A percentile compares a stretch with the other conserved stretches of the same genome.
Conservation (phyloP, 1,139 yeast genomes). For the Pichia sp. region DNA sequence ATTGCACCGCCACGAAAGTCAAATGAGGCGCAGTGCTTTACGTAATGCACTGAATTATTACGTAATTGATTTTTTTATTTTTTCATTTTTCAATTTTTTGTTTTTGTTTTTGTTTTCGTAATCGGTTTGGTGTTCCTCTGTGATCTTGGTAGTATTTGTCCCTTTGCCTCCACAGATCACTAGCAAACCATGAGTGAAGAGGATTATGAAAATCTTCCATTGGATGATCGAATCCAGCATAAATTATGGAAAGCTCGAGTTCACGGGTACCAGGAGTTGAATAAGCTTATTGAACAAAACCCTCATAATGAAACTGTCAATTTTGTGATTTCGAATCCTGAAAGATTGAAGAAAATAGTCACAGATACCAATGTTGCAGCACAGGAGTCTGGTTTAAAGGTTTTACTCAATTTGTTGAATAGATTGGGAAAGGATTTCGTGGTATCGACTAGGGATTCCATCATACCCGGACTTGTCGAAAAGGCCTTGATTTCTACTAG, state of each 20-base stretch:
- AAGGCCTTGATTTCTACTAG: conserved; percentile 74
- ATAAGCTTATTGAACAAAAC: conserved; percentile 43
- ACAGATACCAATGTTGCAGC: conserved; percentile 87
- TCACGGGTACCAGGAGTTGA: conserved; percentile 67
- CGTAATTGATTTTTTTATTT: too few relatives aligned
- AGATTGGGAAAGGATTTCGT: conserved; percentile 45
- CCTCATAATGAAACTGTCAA: conserved; percentile 48
- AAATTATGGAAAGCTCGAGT: conserved; percentile 79
- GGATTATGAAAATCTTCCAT: conserved; percentile 44
- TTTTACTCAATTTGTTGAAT: conserved; percentile 49
- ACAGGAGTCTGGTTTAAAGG: conserved; percentile 69
- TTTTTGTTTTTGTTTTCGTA: too few relatives aligned
- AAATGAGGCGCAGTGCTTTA: too few relatives aligned
- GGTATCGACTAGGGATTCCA: conserved; percentile 31
- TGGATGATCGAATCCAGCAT: conserved; percentile 46
- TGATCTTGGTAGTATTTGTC: background rate
- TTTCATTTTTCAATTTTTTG: too few relatives aligned
- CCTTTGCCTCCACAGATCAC: background rate
- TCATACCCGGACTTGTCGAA: conserved; percentile 61
- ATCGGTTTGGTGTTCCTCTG: background rate
- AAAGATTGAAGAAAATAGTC: conserved; percentile 46
- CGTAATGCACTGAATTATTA: too few relatives aligned
- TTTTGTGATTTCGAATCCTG: conserved; percentile 43
- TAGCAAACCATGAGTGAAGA: conserved; percentile 7
- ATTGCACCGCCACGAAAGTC: too few relatives aligned